A percentile compares a stretch with the other conserved stretches of the same genome.
Evolutionary conservation across 1,284 basidiomycete species (phyloP).

Genomic region (Phaffia rhodozyma): DNA sequence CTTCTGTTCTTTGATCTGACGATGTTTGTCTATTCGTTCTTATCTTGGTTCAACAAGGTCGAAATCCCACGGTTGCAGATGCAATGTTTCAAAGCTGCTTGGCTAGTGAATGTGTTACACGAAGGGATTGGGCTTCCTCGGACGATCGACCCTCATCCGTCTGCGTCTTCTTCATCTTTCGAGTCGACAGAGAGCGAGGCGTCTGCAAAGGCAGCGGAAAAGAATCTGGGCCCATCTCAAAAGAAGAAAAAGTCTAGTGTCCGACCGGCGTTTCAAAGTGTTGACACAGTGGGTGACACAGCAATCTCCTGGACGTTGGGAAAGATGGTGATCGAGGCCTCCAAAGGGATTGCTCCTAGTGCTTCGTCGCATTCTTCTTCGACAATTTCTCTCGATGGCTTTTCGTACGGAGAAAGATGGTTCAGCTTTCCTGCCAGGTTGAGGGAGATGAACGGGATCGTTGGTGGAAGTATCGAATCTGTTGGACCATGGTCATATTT

Average conservation of each 20-base stretch:
- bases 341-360: slow-evolving; percentile 41
- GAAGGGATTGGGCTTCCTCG: slow-evolving; percentile 92
- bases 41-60: slow-evolving; percentile 35
- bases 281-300: slow-evolving; percentile 82
- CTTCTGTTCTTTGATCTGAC: neutral
- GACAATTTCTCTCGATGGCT: no score
- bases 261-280: slow-evolving; percentile 66
- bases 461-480: neutral
- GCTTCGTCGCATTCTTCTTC: neutral
- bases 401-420: slow-evolving; percentile 1
- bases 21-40: neutral
- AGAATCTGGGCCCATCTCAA: slow-evolving; percentile 52
- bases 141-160: slow-evolving; percentile 58
- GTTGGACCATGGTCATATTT: neutral
- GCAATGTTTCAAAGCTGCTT: slow-evolving; percentile 99
- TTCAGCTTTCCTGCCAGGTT: slow-evolving; percentile 4
- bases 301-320: slow-evolving; percentile 96
- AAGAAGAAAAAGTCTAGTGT: slow-evolving; percentile 19
- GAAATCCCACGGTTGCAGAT: slow-evolving; percentile 77
- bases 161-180: slow-evolving; percentile 22
- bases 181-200: slow-evolving; percentile 46
- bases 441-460: neutral
- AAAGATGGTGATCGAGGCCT: slow-evolving; percentile 95
- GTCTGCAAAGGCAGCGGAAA: slow-evolving; percentile 57
- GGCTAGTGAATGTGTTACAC: slow-evolving; percentile 92